These are phyloP conservation scores for Colletotrichum tropicale DNA, from an alignment of 2,329 filamentous ascomycete species.

Conservation along the genomic window DNA sequence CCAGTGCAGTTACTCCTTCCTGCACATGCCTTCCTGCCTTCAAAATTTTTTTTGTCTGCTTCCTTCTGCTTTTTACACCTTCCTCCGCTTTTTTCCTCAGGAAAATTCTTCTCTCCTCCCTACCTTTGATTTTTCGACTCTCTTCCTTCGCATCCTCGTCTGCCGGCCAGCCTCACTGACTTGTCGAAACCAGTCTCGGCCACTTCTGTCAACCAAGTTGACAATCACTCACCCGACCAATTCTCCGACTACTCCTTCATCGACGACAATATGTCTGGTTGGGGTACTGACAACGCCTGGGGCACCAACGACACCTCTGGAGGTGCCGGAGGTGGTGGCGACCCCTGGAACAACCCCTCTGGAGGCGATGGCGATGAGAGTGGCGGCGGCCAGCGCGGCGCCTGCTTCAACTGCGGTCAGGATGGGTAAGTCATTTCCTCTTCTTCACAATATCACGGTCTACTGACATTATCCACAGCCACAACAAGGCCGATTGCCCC, in stretches of 20 bases:
- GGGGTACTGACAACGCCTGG: not conserved
- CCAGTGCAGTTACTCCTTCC: not conserved
- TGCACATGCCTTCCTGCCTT: not conserved
- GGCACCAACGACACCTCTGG: not conserved
- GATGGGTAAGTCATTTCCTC: constrained; percentile 30
- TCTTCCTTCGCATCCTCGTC: not conserved
- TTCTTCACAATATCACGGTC: constrained; percentile 24
- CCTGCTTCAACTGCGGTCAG: constrained; percentile 41
- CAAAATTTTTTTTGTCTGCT: too few relatives aligned
- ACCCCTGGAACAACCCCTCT: constrained; percentile 14
- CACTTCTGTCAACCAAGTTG: not conserved
- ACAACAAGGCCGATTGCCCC: constrained; percentile 38
- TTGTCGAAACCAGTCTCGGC: not conserved
- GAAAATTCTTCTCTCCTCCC: not conserved
- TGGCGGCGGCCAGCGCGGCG: constrained; percentile 27
- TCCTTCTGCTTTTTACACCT: not conserved
- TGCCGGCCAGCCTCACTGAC: not conserved
- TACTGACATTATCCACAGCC: constrained; percentile 22
- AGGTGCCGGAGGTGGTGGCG: not conserved
- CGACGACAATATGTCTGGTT: constrained; percentile 4
- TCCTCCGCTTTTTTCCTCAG: not conserved
- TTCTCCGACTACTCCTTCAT: not conserved
- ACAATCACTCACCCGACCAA: not conserved
- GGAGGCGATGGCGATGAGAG: not conserved
- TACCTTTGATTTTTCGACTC: not conserved